Percentiles rank a stretch among this genome's conserved stretches.
phyloP scores from a whole-genome alignment of 73 alveolate species.

The Uronychia setigera region DNA sequence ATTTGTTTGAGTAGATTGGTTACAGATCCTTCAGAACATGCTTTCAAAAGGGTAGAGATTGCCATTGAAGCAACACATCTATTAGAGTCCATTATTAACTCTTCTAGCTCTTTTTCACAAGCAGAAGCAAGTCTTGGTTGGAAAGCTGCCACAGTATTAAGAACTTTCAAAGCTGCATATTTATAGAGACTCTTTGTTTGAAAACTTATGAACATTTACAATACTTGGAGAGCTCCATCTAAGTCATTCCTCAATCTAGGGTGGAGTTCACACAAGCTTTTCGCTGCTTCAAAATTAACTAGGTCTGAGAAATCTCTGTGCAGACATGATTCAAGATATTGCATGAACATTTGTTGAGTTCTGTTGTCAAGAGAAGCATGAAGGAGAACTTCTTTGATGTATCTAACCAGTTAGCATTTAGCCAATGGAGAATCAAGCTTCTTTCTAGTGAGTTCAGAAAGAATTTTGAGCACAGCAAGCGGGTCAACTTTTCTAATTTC shows the following conservation, averaged over 20 bases:
- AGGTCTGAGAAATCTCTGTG: slow-evolving; percentile 75
- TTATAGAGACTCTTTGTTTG: slow-evolving; percentile 61
- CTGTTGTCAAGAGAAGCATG: slow-evolving; percentile 69
- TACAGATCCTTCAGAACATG: slow-evolving; percentile 79
- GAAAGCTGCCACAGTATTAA: slow-evolving; percentile 54
- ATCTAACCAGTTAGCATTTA: slow-evolving; percentile 84
- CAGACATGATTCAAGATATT: slow-evolving; percentile 68
- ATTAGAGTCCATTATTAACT: slow-evolving; percentile 64
- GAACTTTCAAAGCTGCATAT: slow-evolving; percentile 58
- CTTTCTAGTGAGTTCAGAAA: slow-evolving; percentile 60
- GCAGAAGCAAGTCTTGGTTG: slow-evolving; percentile 48
- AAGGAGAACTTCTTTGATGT: slow-evolving; percentile 65
- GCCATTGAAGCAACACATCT: slow-evolving; percentile 82
- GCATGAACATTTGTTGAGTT: slow-evolving; percentile 45
- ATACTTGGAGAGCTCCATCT: slow-evolving; percentile 57
- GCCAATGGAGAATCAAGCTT: slow-evolving; percentile 70
- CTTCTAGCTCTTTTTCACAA: slow-evolving; percentile 59
- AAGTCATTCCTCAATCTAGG: slow-evolving; percentile 22
- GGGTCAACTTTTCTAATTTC: slow-evolving; percentile 89
- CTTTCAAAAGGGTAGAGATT: slow-evolving; percentile 79
- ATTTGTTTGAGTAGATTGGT: slow-evolving; percentile 78
- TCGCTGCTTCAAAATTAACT: slow-evolving; percentile 88
- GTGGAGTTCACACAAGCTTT: slow-evolving; percentile 76
- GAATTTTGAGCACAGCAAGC: slow-evolving; percentile 79
- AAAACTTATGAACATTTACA: slow-evolving; percentile 56